Percentiles rank a stretch among this genome's conserved stretches.
Evolutionary conservation across 2,329 filamentous ascomycete genomes (phyloP).

Genomic region (Curvularia sp.): DNA sequence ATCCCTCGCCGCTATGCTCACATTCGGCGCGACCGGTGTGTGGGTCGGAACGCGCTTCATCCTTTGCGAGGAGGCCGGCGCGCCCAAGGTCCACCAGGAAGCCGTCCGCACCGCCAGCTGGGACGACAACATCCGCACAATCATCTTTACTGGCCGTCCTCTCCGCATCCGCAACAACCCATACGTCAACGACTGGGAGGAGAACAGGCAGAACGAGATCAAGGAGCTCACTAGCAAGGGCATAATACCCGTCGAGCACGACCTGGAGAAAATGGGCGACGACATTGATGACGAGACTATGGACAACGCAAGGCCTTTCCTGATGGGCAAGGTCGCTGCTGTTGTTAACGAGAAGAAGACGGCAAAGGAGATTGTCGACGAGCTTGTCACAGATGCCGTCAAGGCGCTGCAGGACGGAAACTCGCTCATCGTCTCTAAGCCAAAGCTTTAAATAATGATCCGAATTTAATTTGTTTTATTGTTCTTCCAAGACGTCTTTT

Average conservation of each 20-base stretch:
- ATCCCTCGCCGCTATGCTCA: constrained; percentile 85
- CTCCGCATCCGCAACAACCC: constrained; percentile 91
- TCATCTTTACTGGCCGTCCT: constrained; percentile 97
- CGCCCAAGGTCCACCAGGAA: constrained; percentile 92
- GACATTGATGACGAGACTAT: constrained; percentile 79
- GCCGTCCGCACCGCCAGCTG: constrained; percentile 89
- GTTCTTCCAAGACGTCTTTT: neutral
- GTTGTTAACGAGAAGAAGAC: constrained; percentile 92
- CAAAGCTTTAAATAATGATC: constrained; percentile 39
- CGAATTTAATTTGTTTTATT: neutral
- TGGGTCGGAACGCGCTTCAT: constrained; percentile 99
- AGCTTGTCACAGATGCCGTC: constrained; percentile 86
- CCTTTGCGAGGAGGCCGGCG: constrained; percentile 90
- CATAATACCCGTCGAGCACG: constrained; percentile 89
- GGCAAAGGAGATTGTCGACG: constrained; percentile 91
- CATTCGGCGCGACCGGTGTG: constrained; percentile 89
- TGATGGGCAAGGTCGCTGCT: constrained; percentile 97
- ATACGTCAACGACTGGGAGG: constrained; percentile 97
- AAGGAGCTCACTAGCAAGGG: constrained; percentile 90
- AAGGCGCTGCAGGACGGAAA: constrained; percentile 72
- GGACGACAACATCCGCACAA: constrained; percentile 94
- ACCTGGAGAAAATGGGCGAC: constrained; percentile 80
- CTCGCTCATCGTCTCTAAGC: constrained; percentile 60
- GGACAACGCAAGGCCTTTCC: constrained; percentile 87
- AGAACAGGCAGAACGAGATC: constrained; percentile 87